Base-by-base conservation (phyloP, 352 stramenopile species). In the Phytophthora cryptogea region DNA sequence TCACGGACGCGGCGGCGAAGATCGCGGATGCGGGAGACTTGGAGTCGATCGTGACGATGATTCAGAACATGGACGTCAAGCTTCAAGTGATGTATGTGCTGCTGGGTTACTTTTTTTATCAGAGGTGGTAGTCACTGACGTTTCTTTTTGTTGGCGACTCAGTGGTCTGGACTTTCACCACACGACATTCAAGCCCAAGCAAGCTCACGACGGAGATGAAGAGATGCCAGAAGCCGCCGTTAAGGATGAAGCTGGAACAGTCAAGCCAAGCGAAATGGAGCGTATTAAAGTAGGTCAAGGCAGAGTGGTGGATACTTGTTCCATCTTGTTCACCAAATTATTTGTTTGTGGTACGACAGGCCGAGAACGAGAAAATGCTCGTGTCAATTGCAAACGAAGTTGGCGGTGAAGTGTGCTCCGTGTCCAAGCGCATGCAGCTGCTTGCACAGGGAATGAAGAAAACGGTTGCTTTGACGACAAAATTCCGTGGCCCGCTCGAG, bases 311-410 rank as follows among this genome's bases (percentile, higher is more conserved):
- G 8, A 9, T 5, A n/a, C 32, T 40, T 13, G n/a, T 16, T 40
- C 17, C 35, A 9, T 43, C 16, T 14, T 14, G 16, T 9, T 43
- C 37, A 37, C 2, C 1, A n/a, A 36, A 59, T 47, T 6, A 35
- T 40, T 39, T 32, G 3, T 23, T 43, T n/a, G 16, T 17, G 11
- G 8, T 32, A 14, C 35, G 20, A 0, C 36, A 91, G 74, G 32
- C 41, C 2, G 83, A 94, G 57, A 94, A 94, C 47, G 85, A 94
- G 55, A 94, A 94, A 54, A 92, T 92, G 81, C 79, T 94, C 5
- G 79, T 91, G 8, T 91, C 80, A 9, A 89, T 94, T 8, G 85
- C 81, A 2, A 69, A 75, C 3, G 80, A 90, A 68, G 80, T 94
- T 4, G 59, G 62, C 10, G 85, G 85, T 9, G 77, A 92, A 28